Percentiles rank a stretch among this genome's conserved stretches.
Evolutionary conservation across 75 land plant genomes (phyloP).

Genomic region (Selaginella moellendorffii): DNA sequence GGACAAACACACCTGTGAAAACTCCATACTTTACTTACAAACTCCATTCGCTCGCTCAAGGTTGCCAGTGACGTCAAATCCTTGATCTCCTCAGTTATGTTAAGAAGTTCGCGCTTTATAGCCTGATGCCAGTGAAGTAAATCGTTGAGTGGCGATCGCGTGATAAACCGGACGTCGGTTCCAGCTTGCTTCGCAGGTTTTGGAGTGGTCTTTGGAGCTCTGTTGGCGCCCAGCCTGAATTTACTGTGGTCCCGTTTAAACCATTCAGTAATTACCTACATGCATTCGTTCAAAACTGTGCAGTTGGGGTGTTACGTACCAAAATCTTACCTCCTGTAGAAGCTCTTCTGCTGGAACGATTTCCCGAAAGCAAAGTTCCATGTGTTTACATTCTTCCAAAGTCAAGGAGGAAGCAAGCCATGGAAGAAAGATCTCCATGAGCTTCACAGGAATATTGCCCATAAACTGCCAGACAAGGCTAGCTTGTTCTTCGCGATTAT

Average conservation of each 20-base stretch:
- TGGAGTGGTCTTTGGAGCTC: not conserved
- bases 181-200: no score
- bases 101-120: slow-evolving; percentile 45
- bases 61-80: slow-evolving; percentile 36
- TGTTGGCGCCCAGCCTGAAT: not conserved
- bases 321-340: slow-evolving; percentile 64
- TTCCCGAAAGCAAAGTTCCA: slow-evolving; percentile 38
- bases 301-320: no score
- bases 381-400: slow-evolving; percentile 47
- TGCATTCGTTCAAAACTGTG: not conserved
- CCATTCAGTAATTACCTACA: not conserved
- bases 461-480: slow-evolving; percentile 69
- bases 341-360: slow-evolving; percentile 61
- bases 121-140: slow-evolving; percentile 74
- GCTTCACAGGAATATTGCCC: slow-evolving; percentile 70
- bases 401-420: slow-evolving; percentile 60
- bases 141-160: no score
- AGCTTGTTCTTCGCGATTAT: slow-evolving; percentile 71
- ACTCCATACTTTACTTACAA: slow-evolving; percentile 60
- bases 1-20: slow-evolving; percentile 96
- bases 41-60: slow-evolving; percentile 46
- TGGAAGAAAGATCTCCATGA: slow-evolving; percentile 65
- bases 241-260: not conserved
- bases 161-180: no score
- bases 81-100: slow-evolving; percentile 43